Conservation (phyloP, 495 filamentous ascomycete species). For the Trichoderma gamsii region DNA sequence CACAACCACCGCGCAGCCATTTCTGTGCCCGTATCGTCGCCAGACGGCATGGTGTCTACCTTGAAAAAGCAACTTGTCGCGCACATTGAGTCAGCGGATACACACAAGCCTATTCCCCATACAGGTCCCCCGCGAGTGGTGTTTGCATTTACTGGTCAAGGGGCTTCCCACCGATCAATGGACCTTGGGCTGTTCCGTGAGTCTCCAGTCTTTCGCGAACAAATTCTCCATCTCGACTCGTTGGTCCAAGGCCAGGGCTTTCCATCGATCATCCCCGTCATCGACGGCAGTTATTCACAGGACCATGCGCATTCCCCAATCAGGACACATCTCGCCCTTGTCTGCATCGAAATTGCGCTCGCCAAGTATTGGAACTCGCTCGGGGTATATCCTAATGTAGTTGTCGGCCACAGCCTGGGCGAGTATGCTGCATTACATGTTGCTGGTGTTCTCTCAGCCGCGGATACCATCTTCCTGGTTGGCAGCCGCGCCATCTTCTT, state of each 20-base stretch:
- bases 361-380: constrained; percentile 73
- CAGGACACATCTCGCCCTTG: constrained; percentile 69
- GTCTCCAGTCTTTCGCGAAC: not conserved
- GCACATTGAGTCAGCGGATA: not conserved
- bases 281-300: not conserved
- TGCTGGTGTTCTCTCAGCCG: constrained; percentile 70
- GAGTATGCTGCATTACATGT: constrained; percentile 84
- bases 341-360: constrained; percentile 78
- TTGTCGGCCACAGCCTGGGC: constrained; percentile 80
- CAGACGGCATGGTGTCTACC: constrained; percentile 18
- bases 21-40: constrained; percentile 45
- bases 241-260: not conserved
- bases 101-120: not conserved
- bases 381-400: constrained; percentile 67
- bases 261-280: not conserved
- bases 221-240: not conserved
- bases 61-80: not conserved
- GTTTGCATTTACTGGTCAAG: constrained; percentile 68
- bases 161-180: constrained; percentile 38
- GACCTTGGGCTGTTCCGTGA: not conserved
- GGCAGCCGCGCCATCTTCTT: constrained; percentile 71
- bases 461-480: constrained; percentile 74
- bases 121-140: constrained; percentile 31
- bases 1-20: constrained; percentile 66
- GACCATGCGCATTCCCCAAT: constrained; percentile 22